A percentile compares a stretch with the other conserved stretches of the same genome.
phyloP scores from a whole-genome alignment of 2,329 filamentous ascomycete species.

The Aspergillaceae sp. region DNA sequence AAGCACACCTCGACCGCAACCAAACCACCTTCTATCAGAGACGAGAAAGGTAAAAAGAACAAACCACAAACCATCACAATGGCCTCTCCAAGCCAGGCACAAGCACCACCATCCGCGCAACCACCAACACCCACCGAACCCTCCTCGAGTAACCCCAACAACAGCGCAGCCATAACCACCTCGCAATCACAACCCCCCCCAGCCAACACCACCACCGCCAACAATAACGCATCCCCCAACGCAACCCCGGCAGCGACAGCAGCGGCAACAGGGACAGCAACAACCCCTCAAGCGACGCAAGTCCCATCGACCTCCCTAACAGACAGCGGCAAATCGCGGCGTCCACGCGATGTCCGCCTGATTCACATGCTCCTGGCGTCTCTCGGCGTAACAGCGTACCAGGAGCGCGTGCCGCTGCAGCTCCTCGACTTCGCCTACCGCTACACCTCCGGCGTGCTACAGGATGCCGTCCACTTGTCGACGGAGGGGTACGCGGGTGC shows the following conservation, averaged over 20 bases:
- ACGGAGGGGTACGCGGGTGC: constrained; percentile 43
- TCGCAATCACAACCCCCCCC: constrained; percentile 10
- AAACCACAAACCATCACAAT: constrained; percentile 10
- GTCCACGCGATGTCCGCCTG: constrained; percentile 43
- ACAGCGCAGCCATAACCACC: constrained; percentile 9
- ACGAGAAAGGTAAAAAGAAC: not conserved
- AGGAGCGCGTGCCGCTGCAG: constrained; percentile 45
- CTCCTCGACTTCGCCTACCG: constrained; percentile 47
- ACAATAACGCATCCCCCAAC: constrained; percentile 11
- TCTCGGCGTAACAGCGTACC: constrained; percentile 42
- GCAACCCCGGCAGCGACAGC: constrained; percentile 8
- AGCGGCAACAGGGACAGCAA: constrained; percentile 9
- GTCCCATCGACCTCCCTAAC: constrained; percentile 37
- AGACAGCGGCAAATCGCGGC: constrained; percentile 39
- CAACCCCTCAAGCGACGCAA: constrained; percentile 24
- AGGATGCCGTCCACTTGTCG: constrained; percentile 45
- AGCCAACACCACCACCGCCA: constrained; percentile 12
- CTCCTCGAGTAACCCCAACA: constrained; percentile 16
- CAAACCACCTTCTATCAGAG: not conserved
- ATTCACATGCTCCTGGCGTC: constrained; percentile 44
- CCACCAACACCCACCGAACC: constrained; percentile 31
- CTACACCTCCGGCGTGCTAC: constrained; percentile 45
- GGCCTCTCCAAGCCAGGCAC: constrained; percentile 28
- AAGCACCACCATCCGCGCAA: constrained; percentile 12
- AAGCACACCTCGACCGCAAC: not conserved